These are phyloP conservation scores for Sarocladium strictum DNA, from an alignment of 2,329 filamentous ascomycete genomes.

Conservation along the genomic window DNA sequence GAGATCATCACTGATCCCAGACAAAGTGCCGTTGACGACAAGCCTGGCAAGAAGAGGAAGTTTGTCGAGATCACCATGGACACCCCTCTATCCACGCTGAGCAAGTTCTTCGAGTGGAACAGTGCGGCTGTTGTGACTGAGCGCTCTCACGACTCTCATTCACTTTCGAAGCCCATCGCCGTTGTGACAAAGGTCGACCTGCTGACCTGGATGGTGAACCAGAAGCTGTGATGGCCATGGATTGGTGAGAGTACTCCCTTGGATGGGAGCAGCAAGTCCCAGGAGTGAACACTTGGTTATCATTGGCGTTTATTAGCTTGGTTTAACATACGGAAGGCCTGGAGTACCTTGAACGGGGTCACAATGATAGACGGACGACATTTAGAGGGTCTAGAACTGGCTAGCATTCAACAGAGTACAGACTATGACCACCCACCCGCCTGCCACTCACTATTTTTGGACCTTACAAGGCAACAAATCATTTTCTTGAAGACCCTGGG, in stretches of 20 bases:
- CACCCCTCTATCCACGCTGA: conserved; percentile 75
- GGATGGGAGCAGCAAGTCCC: too few relatives aligned
- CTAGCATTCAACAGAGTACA: too few relatives aligned
- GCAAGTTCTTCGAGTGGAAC: conserved; percentile 97
- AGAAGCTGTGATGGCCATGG: conserved; percentile 24
- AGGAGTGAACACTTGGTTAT: too few relatives aligned
- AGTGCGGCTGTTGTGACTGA: conserved; percentile 93
- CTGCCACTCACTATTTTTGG: too few relatives aligned
- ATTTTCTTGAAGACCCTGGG: too few relatives aligned
- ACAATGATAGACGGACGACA: neutral
- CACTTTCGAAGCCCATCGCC: conserved; percentile 70
- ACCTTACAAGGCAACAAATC: too few relatives aligned
- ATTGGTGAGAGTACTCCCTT: neutral
- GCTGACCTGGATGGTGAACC: conserved; percentile 82
- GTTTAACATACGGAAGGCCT: neutral
- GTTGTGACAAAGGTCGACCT: conserved; percentile 97
- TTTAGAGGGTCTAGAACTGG: too few relatives aligned
- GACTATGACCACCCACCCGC: too few relatives aligned
- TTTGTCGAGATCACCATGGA: conserved; percentile 95
- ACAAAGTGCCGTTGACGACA: conserved; percentile 43
- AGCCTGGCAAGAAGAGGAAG: conserved; percentile 48
- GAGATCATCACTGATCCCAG: conserved; percentile 88
- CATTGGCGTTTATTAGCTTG: neutral
- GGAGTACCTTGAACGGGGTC: neutral
- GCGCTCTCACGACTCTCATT: conserved; percentile 47